Percentiles rank a stretch among this genome's conserved stretches.
Conservation (phyloP, 352 stramenopile genomes). For the Phytophthora pisi region DNA sequence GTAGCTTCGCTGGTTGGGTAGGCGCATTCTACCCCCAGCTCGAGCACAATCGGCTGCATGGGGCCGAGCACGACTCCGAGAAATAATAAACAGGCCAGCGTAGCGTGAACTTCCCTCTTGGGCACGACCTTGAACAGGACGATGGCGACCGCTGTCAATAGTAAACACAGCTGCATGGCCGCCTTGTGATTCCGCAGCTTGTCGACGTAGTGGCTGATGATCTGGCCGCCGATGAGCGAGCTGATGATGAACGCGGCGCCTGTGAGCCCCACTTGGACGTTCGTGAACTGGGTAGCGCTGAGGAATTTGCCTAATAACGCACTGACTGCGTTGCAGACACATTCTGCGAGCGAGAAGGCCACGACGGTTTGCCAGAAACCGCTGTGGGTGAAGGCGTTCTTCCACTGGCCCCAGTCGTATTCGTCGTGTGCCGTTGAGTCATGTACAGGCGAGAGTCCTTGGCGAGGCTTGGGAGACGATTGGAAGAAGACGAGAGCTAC, state of each 20-base stretch:
- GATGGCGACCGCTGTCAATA: slow-evolving; percentile 45
- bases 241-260: slow-evolving; percentile 75
- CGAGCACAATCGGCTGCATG: slow-evolving; percentile 66
- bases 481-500: slow-evolving; percentile 41
- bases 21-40: slow-evolving; percentile 71
- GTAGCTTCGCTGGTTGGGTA: slow-evolving; percentile 78
- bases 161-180: slow-evolving; percentile 51
- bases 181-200: slow-evolving; percentile 52
- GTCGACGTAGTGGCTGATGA: slow-evolving; percentile 69
- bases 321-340: slow-evolving; percentile 69
- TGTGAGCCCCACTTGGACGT: slow-evolving; percentile 59
- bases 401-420: slow-evolving; percentile 78
- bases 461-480: slow-evolving; percentile 57
- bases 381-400: slow-evolving; percentile 52
- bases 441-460: slow-evolving; percentile 10
- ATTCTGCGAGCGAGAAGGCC: slow-evolving; percentile 69
- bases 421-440: slow-evolving; percentile 34
- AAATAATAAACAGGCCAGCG: slow-evolving; percentile 44
- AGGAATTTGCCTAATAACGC: slow-evolving; percentile 71
- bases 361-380: slow-evolving; percentile 67
- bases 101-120: slow-evolving; percentile 29
- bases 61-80: slow-evolving; percentile 64
- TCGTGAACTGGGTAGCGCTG: slow-evolving; percentile 49
- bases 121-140: slow-evolving; percentile 46
- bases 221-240: slow-evolving; percentile 61